Evolutionary conservation across 2,329 filamentous ascomycete species (phyloP), one percentile per base, ranked within the genome.

Genomic region (Orbilia quercus): DNA sequence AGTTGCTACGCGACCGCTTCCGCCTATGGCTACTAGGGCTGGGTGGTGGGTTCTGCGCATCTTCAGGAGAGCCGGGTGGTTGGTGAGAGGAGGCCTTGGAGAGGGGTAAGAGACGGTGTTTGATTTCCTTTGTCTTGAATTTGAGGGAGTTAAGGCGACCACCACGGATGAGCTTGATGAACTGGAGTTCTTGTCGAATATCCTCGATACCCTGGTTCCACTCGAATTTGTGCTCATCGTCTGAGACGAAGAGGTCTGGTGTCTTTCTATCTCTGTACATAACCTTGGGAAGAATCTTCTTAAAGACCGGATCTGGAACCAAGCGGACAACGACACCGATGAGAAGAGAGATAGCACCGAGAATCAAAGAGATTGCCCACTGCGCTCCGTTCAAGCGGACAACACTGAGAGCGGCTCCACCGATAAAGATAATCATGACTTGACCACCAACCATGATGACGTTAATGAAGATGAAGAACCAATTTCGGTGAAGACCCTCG

Each of bases 71-170:
- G 89, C 81, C 81, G 79, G 81, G 75, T 85, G 88, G 78, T 85
- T 83, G 65, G 88, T 87, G 84, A 51, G 85, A 87, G 77, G 84
- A 84, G 50, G 84, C 82, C 76, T 88, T 83, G 77, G 92, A 85
- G 1, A 86, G 86, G 80, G 92, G 89, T 78, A 87, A 88, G 70
- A 91, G 90, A 78, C 94, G 89, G 78, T 88, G 84, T 75, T 94
- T 87, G 69, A 89, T 88, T 80, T 76, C 64, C 25, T 75, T 72
- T 14, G 75, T 75, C 25, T 74, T 66, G 66, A 92, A 94, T 81
- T 89, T 91, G 76, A 96, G 83, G 79, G 90, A 89, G 82, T 92
- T 93, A 70, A 96, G 82, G 72, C 91, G 90, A 40, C 91, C 91
- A 76, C 91, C 91, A 82, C 91, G 92, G 81, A 94, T 85, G 76